Conservation (phyloP, 345 rosid genomes). For the Capsella bursapastoris region DNA sequence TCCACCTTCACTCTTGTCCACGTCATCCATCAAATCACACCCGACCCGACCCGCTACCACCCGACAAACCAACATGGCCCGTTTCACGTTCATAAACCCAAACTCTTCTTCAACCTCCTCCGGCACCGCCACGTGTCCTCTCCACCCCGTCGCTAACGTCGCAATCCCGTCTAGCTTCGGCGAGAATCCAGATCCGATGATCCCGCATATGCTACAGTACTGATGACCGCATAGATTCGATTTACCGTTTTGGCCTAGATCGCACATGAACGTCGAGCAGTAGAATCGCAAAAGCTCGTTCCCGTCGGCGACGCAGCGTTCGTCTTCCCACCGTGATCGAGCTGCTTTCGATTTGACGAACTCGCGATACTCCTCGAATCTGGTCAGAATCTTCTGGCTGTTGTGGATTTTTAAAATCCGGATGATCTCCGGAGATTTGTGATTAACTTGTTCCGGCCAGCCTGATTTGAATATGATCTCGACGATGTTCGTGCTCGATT, state of each 20-base stretch:
- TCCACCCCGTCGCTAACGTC: conserved; percentile 74
- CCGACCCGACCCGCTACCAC: conserved; percentile 80
- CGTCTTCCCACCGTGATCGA: conserved; percentile 55
- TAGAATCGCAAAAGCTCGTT: conserved; percentile 91
- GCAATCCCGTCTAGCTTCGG: conserved; percentile 88
- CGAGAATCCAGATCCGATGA: conserved; percentile 81
- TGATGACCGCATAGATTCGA: conserved; percentile 69
- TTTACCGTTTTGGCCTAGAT: conserved; percentile 63
- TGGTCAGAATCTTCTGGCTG: conserved; percentile 66
- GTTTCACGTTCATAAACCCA: conserved; percentile 88
- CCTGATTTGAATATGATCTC: conserved; percentile 85
- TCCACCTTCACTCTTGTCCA: conserved; percentile 64
- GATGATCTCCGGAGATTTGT: conserved; percentile 54
- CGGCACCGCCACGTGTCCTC: conserved; percentile 86
- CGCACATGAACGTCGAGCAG: conserved; percentile 87
- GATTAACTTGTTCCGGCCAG: conserved; percentile 57
- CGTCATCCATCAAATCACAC: conserved; percentile 53
- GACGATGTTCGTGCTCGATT: conserved; percentile 82
- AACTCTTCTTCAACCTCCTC: conserved; percentile 87
- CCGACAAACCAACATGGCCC: conserved; percentile 90
- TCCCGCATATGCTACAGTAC: conserved; percentile 86
- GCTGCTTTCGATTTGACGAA: conserved; percentile 74
- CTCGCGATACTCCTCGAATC: conserved; percentile 94
- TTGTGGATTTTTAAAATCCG: conserved; percentile 88
- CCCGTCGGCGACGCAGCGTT: conserved; percentile 95